Percentiles rank a stretch among this genome's conserved stretches.
These are phyloP conservation scores for Scedosporium minutisporum DNA, from an alignment of 2,329 filamentous ascomycete genomes.

Conservation along the genomic window DNA sequence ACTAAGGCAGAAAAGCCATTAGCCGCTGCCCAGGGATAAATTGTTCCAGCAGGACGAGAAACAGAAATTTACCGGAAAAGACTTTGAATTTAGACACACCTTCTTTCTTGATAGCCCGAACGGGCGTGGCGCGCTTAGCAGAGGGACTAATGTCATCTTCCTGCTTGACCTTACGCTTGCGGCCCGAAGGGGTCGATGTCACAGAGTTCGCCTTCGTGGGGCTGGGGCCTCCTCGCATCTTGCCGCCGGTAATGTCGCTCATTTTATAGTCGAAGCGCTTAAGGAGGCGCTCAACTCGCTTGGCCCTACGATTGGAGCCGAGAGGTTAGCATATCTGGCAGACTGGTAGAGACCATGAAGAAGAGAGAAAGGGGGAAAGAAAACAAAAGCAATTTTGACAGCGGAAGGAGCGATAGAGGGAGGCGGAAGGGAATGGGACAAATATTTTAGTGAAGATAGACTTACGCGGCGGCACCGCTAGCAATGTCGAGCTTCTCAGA, in stretches of 20 bases:
- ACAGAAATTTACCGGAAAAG: too few relatives aligned
- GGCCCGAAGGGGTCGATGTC: background rate
- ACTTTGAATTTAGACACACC: too few relatives aligned
- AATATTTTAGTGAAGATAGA: background rate
- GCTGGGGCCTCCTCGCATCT: background rate
- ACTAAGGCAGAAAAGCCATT: too few relatives aligned
- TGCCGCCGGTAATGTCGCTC: background rate
- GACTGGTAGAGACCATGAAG: too few relatives aligned
- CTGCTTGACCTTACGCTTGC: background rate
- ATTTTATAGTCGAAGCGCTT: background rate
- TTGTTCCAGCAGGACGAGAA: too few relatives aligned
- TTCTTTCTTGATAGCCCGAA: too few relatives aligned
- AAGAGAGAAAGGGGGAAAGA: background rate
- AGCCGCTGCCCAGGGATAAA: too few relatives aligned
- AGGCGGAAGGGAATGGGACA: background rate
- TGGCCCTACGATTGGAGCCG: background rate
- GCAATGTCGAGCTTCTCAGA: background rate
- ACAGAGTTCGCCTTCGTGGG: background rate
- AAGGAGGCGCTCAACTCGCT: background rate
- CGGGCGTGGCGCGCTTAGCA: too few relatives aligned
- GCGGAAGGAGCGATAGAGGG: background rate
- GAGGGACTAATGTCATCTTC: background rate
- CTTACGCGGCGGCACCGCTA: background rate
- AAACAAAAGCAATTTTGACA: background rate
- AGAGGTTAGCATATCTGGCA: background rate